Evolutionary conservation across 2,329 filamentous ascomycete genomes (phyloP), one percentile per base, ranked within the genome.

Genomic region (Drechslerella stenobrocha): DNA sequence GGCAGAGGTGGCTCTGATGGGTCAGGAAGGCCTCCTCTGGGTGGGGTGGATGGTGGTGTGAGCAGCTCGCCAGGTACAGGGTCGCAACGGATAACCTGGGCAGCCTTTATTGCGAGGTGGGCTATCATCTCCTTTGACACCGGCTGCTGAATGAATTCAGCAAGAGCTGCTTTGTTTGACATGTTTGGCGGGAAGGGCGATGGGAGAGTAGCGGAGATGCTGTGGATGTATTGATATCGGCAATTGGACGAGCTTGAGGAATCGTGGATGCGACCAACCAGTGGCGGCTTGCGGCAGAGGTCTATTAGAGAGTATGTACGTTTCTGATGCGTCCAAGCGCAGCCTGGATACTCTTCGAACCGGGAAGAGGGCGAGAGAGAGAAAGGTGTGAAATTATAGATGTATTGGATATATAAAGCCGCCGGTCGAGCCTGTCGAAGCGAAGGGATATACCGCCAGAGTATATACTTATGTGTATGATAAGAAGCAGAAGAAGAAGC

Each of bases 1-100:
- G 93, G 93, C 28, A 98, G 70, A 70, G 79, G 71, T 73, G 80
- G 73, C 74, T 80, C 71, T 75, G 78, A 71, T 75, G 81, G 73
- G 46, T 80, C 32, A 9, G 48, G 15, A n/a, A 6, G 2, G 13
- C 20, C 20, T 18, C n/a, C 80, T 73, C 77, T 75, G 9, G 82
- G 81, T 20, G 83, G 82, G 15, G 82, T 80, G 44, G 80, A 78
- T 52, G 80, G 77, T 75, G 76, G 61, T 75, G 74, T 64, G 74
- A 79, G 73, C 73, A 76, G 75, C 64, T 78, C 74, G 42, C 70
- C 70, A 72, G 73, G 48, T 74, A 74, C 79, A 50, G 81, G 78
- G 75, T 93, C 88, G 80, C 89, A 92, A 74, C 87, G 82, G 75
- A 93, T 93, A 75, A 93, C 89, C 75, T 87, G 83, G 74, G 81